phyloP scores from a whole-genome alignment of 371 early-diverging fungal genomes.

The Choanephora cucurbitarum region DNA sequence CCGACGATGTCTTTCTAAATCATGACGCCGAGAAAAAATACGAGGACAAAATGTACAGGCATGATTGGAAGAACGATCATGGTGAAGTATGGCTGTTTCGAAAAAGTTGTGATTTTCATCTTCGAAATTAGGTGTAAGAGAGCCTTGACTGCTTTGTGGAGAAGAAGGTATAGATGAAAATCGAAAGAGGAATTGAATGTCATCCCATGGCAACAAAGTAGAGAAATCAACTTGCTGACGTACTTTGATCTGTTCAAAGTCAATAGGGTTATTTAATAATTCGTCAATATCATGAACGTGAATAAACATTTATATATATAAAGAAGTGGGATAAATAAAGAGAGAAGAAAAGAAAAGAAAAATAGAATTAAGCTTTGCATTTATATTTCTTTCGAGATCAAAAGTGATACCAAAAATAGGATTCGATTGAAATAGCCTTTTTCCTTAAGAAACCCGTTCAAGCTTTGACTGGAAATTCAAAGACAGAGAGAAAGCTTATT shows the following conservation, averaged over 20 bases:
- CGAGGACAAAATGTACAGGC: slow-evolving; percentile 23
- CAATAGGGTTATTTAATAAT: slow-evolving; percentile 4
- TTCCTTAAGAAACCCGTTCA: too few species aligned
- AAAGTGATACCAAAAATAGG: not conserved
- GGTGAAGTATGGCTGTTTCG: not conserved
- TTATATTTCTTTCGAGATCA: not conserved
- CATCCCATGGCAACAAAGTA: slow-evolving; percentile 1
- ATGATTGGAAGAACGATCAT: slow-evolving; percentile 3
- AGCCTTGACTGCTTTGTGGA: slow-evolving; percentile 2
- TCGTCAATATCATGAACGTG: not conserved
- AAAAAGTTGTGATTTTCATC: slow-evolving; percentile 4
- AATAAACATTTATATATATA: not conserved
- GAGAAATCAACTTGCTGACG: not conserved
- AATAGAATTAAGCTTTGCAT: not conserved
- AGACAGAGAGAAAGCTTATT: not conserved
- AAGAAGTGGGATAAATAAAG: not conserved
- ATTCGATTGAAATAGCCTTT: too few species aligned
- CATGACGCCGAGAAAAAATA: slow-evolving; percentile 34
- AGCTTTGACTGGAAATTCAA: not conserved
- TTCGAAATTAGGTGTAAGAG: not conserved
- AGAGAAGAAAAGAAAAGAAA: not conserved
- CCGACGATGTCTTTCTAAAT: slow-evolving; percentile 31
- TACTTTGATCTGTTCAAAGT: slow-evolving; percentile 10
- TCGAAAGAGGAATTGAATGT: slow-evolving; percentile 1
- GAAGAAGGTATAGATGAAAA: not conserved